phyloP scores from a whole-genome alignment of 768 basidiomycete species.

The Suillus weaverae region DNA sequence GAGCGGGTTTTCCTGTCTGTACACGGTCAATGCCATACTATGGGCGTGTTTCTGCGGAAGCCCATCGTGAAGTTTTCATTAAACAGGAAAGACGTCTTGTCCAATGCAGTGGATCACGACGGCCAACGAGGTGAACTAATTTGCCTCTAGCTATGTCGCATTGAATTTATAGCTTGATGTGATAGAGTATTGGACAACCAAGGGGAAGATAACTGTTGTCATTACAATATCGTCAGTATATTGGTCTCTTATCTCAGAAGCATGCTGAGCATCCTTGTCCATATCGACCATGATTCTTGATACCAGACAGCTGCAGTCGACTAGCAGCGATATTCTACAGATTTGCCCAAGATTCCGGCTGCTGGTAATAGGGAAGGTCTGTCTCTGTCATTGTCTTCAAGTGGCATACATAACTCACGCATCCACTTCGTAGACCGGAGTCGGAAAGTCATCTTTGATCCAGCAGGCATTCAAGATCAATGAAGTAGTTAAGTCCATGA shows the following conservation, averaged over 20 bases:
- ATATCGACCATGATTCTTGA: background rate
- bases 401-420: background rate
- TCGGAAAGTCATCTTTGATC: constrained; percentile 11
- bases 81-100: background rate
- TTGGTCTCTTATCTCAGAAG: background rate
- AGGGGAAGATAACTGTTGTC: constrained; percentile 1
- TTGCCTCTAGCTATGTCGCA: background rate
- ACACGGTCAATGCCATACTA: constrained; percentile 4
- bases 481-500: constrained; percentile 3
- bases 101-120: background rate
- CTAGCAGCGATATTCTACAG: constrained; percentile 3
- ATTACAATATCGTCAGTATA: background rate
- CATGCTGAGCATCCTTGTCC: background rate
- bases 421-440: constrained; percentile 7
- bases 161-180: background rate
- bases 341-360: constrained; percentile 11
- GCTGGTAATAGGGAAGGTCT: constrained; percentile 13
- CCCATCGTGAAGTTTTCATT: constrained; percentile 7
- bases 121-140: constrained; percentile 7
- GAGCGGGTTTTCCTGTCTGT: constrained; percentile 2
- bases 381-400: background rate
- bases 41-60: constrained; percentile 1
- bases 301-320: constrained; percentile 7
- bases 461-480: constrained; percentile 8
- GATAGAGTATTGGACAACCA: background rate